Conservation (phyloP, 1,139 yeast species). For the Geotrichum restrictum region DNA sequence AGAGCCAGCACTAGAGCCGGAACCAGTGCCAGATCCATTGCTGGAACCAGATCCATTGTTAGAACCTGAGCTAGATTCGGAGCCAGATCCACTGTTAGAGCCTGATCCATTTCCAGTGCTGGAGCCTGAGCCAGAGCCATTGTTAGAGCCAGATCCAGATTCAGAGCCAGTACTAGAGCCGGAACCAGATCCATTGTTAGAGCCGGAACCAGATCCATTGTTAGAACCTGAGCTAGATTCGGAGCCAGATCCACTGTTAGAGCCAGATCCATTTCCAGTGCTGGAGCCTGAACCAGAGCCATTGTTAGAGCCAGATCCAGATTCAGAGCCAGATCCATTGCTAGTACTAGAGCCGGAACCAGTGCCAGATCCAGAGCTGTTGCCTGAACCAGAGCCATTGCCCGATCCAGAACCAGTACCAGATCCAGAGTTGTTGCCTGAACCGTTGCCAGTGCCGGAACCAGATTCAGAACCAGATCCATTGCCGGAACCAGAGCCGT, state of each 20-base stretch:
- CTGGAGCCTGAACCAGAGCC: no score
- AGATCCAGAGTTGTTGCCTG: not conserved
- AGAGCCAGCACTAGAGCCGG: not conserved
- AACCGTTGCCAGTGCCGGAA: constrained; percentile 1
- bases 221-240: no score
- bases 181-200: no score
- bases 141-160: no score
- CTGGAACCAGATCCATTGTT: constrained; percentile 9
- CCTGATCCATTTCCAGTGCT: not conserved
- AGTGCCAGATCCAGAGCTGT: not conserved
- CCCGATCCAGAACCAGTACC: not conserved
- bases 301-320: no score
- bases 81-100: not conserved
- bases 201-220: no score
- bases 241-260: no score
- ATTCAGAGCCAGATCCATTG: not conserved
- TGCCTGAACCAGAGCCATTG: not conserved
- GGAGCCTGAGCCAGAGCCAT: no score
- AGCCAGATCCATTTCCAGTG: no score
- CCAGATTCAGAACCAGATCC: not conserved
- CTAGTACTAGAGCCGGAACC: not conserved
- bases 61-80: not conserved
- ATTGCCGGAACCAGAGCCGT: not conserved
- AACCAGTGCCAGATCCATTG: constrained; percentile 12
- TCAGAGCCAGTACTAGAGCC: no score